Conservation (phyloP, 805 yeast species). For the Hanseniaspora lachancei region DNA sequence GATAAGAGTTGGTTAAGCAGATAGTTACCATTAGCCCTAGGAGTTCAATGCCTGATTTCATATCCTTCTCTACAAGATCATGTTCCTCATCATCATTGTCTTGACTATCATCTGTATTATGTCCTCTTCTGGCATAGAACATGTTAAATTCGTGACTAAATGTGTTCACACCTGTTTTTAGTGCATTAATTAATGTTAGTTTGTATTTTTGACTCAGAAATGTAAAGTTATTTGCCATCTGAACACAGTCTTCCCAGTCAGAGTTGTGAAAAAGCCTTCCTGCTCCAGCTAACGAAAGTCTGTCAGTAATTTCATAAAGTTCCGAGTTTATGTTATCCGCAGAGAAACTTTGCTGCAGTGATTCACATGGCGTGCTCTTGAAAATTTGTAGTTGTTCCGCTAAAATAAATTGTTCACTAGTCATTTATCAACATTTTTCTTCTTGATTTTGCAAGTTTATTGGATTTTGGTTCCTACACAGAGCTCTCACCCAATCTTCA, state of each 20-base stretch:
- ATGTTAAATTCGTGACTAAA: constrained; percentile 1
- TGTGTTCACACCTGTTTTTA: constrained; percentile 3
- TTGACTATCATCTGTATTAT: not conserved
- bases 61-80: not conserved
- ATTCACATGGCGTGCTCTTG: not conserved
- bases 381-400: not conserved
- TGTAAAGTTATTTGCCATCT: not conserved
- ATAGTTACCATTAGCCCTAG: constrained; percentile 1
- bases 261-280: not conserved
- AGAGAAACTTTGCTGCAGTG: not conserved
- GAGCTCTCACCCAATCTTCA: too few relatives aligned
- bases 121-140: not conserved
- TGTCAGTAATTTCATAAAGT: constrained; percentile 8
- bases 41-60: constrained; percentile 3
- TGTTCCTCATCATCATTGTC: not conserved
- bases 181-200: constrained; percentile 1
- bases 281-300: not conserved
- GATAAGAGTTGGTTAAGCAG: not conserved
- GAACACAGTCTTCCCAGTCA: constrained; percentile 1
- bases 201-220: constrained; percentile 5
- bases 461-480: not conserved
- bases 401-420: constrained; percentile 1
- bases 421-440: not conserved
- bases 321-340: not conserved
- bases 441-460: too few relatives aligned